These are phyloP conservation scores for Metschnikowia henanensis DNA, from an alignment of 805 yeast species.

Conservation along the genomic window DNA sequence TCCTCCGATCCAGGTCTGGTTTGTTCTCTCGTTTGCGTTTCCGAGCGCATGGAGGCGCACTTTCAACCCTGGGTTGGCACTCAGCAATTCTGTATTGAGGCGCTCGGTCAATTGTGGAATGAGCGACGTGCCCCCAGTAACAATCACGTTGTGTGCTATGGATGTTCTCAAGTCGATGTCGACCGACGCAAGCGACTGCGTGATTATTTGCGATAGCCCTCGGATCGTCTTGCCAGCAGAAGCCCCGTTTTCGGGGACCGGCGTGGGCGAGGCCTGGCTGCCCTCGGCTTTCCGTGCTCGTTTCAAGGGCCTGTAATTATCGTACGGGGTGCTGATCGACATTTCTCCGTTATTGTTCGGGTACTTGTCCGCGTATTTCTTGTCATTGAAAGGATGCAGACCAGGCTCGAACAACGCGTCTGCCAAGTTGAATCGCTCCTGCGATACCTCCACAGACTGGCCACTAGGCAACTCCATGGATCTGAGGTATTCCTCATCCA, in stretches of 20 bases:
- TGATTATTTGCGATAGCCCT: slow-evolving; percentile 62
- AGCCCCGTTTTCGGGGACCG: slow-evolving; percentile 14
- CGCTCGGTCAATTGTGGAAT: slow-evolving; percentile 82
- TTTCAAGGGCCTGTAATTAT: slow-evolving; percentile 75
- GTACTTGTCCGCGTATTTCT: slow-evolving; percentile 25
- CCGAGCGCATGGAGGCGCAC: slow-evolving; percentile 84
- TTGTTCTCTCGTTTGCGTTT: slow-evolving; percentile 70
- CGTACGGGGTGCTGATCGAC: slow-evolving; percentile 43
- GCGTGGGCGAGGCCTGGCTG: slow-evolving; percentile 29
- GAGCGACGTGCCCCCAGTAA: slow-evolving; percentile 82
- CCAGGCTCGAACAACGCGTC: slow-evolving; percentile 74
- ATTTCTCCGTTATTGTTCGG: slow-evolving; percentile 53
- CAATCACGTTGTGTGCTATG: slow-evolving; percentile 82
- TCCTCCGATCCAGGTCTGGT: slow-evolving; percentile 91
- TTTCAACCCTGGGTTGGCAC: slow-evolving; percentile 79
- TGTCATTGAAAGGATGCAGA: slow-evolving; percentile 35
- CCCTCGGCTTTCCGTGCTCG: slow-evolving; percentile 50
- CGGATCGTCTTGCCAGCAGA: slow-evolving; percentile 23
- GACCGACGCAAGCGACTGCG: slow-evolving; percentile 52
- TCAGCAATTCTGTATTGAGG: slow-evolving; percentile 65
- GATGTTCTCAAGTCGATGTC: slow-evolving; percentile 86
- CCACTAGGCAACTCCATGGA: slow-evolving; percentile 79
- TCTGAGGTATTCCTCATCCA: slow-evolving; percentile 36
- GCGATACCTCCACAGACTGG: slow-evolving; percentile 57
- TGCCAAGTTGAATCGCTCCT: slow-evolving; percentile 61